Evolutionary conservation across 768 basidiomycete species (phyloP).

Genomic region (Pisolithus orientalis): DNA sequence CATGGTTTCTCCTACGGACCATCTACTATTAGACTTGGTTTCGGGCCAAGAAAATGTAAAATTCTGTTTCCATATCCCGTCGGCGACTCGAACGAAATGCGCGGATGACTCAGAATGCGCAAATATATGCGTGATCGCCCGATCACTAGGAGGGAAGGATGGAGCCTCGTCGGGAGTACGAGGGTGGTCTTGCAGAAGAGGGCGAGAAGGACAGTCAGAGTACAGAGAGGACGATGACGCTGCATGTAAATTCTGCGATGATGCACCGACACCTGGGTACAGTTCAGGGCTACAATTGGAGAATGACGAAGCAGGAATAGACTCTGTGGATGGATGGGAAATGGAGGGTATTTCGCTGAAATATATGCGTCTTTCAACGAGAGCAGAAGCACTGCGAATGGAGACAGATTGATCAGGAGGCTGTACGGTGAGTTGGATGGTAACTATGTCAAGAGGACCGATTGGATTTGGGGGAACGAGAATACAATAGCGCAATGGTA

Average conservation of each 20-base stretch:
- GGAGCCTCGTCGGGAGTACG: constrained; percentile 8
- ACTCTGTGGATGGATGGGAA: constrained; percentile 13
- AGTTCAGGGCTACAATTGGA: constrained; percentile 20
- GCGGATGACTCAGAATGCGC: constrained; percentile 55
- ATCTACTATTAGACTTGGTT: constrained; percentile 59
- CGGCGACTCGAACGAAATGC: constrained; percentile 46
- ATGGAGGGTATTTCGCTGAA: constrained; percentile 37
- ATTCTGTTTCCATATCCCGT: constrained; percentile 58
- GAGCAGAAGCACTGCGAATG: constrained; percentile 57
- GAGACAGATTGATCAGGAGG: constrained; percentile 51
- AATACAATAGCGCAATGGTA: constrained; percentile 54
- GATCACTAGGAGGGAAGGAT: constrained; percentile 10
- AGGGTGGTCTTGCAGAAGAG: constrained; percentile 15
- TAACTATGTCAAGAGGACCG: constrained; percentile 68
- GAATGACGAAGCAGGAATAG: constrained; percentile 29
- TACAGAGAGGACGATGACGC: constrained; percentile 14
- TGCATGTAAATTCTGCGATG: constrained; percentile 15
- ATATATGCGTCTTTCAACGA: constrained; percentile 67
- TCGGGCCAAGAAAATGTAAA: constrained; percentile 70
- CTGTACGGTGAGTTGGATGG: constrained; percentile 57
- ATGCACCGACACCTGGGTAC: constrained; percentile 6
- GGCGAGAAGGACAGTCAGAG: constrained; percentile 21
- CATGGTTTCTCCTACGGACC: constrained; percentile 78
- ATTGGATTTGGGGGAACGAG: constrained; percentile 51
- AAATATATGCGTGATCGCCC: constrained; percentile 44